phyloP scores from a whole-genome alignment of 352 stramenopile genomes.

The Globisporangium solare region DNA sequence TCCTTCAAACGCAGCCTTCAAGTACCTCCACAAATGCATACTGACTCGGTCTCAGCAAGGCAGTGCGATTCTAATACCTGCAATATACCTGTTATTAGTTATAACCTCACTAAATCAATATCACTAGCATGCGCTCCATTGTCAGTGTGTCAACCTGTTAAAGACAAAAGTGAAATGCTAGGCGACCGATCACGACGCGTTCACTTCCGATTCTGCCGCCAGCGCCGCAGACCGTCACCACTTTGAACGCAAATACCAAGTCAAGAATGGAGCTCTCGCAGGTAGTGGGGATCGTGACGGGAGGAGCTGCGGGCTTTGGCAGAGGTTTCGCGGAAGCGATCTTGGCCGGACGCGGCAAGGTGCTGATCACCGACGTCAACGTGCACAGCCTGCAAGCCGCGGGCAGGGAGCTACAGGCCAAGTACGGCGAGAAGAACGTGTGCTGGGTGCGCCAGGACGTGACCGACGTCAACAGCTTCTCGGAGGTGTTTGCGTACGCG shows the following conservation, averaged over 20 bases:
- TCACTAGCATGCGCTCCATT: no score
- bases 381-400: constrained; percentile 45
- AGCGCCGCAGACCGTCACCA: no score
- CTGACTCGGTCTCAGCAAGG: background rate
- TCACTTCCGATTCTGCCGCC: no score
- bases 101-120: no score
- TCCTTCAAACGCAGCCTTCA: constrained; percentile 1
- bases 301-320: constrained; percentile 63
- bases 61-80: no score
- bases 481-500: constrained; percentile 52
- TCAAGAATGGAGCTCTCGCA: constrained; percentile 37
- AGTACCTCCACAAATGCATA: constrained; percentile 4
- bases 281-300: constrained; percentile 65
- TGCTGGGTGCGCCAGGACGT: constrained; percentile 69
- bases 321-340: constrained; percentile 59
- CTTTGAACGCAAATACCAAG: no score
- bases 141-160: no score
- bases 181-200: no score
- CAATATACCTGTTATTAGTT: no score
- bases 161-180: no score
- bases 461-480: constrained; percentile 57
- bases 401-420: constrained; percentile 49
- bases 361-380: constrained; percentile 78
- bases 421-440: constrained; percentile 49
- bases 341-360: constrained; percentile 44